Percentiles rank a stretch among this genome's conserved stretches.
Evolutionary conservation across 306 rosid genomes (phyloP).

Genomic region (Dalbergia cochinchinensis): DNA sequence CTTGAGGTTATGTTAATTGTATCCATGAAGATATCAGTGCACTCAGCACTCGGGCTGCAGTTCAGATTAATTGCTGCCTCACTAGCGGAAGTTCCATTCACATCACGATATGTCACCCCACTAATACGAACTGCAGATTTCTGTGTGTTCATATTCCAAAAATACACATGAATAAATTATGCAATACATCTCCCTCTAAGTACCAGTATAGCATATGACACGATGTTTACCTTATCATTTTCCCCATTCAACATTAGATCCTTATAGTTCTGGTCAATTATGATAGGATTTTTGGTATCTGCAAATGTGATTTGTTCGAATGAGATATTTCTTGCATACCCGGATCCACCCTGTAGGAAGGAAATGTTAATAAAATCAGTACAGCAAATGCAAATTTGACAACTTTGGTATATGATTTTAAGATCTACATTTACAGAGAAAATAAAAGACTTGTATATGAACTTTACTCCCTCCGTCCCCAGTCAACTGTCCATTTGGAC

Average conservation of each 20-base stretch:
- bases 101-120: slow-evolving; percentile 28
- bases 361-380: neutral
- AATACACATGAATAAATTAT: neutral
- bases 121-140: slow-evolving; percentile 5
- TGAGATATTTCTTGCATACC: slow-evolving; percentile 39
- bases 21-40: slow-evolving; percentile 33
- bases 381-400: neutral
- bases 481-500: too few species aligned
- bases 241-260: neutral
- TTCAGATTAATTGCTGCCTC: slow-evolving; percentile 11
- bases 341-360: slow-evolving; percentile 32
- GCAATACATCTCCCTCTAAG: neutral
- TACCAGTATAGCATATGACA: neutral
- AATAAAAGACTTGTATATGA: neutral
- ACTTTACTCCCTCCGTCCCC: too few species aligned
- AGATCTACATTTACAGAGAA: neutral
- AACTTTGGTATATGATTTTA: neutral
- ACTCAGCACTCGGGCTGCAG: neutral
- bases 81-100: slow-evolving; percentile 27
- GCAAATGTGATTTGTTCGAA: slow-evolving; percentile 33
- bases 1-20: slow-evolving; percentile 19
- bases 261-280: slow-evolving; percentile 25
- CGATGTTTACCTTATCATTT: slow-evolving; percentile 4
- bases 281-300: slow-evolving; percentile 41
- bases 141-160: slow-evolving; percentile 32